Percentiles rank a stretch among this genome's conserved stretches.
Evolutionary conservation across 2,329 filamentous ascomycete species (phyloP).

Genomic region (Delphinella strobiligena): DNA sequence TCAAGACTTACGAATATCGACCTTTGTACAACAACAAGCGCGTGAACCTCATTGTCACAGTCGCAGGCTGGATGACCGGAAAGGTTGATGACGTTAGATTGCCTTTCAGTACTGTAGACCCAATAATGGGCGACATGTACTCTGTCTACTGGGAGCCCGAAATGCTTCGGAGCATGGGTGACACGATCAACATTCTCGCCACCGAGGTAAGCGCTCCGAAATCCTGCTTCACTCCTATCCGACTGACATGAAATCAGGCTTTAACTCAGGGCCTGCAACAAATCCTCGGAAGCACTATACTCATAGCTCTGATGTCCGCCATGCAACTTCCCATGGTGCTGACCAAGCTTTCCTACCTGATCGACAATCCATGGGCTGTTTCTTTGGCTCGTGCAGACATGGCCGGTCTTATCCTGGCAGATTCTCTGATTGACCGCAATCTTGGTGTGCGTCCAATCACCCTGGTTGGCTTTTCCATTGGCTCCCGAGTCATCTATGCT

Average conservation of each 20-base stretch:
- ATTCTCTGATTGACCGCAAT: constrained; percentile 85
- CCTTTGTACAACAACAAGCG: constrained; percentile 97
- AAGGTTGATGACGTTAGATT: constrained; percentile 93
- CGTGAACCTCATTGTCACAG: constrained; percentile 87
- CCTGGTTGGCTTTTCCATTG: constrained; percentile 87
- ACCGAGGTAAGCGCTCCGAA: constrained; percentile 84
- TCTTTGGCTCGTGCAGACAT: constrained; percentile 81
- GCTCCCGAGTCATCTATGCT: constrained; percentile 82
- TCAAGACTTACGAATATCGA: constrained; percentile 93
- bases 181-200: constrained; percentile 94
- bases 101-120: constrained; percentile 91
- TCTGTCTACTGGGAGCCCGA: constrained; percentile 96
- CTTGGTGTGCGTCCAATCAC: constrained; percentile 85
- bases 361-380: constrained; percentile 98
- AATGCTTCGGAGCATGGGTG: constrained; percentile 95
- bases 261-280: constrained; percentile 94
- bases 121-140: constrained; percentile 96
- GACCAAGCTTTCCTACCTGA: constrained; percentile 87
- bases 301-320: constrained; percentile 83
- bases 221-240: too few relatives aligned
- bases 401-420: constrained; percentile 83
- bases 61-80: constrained; percentile 97
- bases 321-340: constrained; percentile 84
- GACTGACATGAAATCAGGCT: constrained; percentile 45
- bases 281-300: constrained; percentile 78